A percentile compares a stretch with the other conserved stretches of the same genome.
These are phyloP conservation scores for Leccinum subgranulosum DNA, from an alignment of 768 basidiomycete species.

Conservation along the genomic window DNA sequence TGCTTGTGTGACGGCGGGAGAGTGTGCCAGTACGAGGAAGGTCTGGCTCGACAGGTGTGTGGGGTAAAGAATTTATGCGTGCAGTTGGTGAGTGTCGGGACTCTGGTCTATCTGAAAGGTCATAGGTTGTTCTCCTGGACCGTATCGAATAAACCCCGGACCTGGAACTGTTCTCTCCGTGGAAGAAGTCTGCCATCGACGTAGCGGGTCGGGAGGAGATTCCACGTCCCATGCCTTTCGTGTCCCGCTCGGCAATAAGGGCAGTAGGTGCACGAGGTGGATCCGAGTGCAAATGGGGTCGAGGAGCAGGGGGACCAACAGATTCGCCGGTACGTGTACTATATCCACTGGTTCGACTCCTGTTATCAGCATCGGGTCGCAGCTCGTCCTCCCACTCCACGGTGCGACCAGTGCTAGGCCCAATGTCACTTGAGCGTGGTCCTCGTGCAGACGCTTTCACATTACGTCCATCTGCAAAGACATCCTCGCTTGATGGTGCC, in stretches of 20 bases:
- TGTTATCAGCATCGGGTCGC: conserved; percentile 15
- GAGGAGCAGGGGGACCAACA: conserved; percentile 13
- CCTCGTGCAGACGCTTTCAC: conserved; percentile 13
- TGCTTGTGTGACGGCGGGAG: conserved; percentile 12
- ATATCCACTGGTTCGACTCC: conserved; percentile 23
- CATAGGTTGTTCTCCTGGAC: conserved; percentile 24
- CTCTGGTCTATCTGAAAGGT: conserved; percentile 22
- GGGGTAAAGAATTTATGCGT: conserved; percentile 12
- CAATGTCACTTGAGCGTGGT: conserved; percentile 11
- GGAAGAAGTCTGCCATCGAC: conserved; percentile 52
- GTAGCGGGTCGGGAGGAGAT: conserved; percentile 43
- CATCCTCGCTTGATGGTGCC: conserved; percentile 33
- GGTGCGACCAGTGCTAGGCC: conserved; percentile 5
- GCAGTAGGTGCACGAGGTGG: conserved; percentile 16
- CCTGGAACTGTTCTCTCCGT: conserved; percentile 17
- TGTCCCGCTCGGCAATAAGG: conserved; percentile 19
- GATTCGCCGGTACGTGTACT: conserved; percentile 21
- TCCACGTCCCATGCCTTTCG: conserved; percentile 16
- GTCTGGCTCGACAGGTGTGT: conserved; percentile 17
- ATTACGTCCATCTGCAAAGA: conserved; percentile 31
- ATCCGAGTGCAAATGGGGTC: conserved; percentile 26
- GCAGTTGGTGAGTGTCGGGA: conserved; percentile 15
- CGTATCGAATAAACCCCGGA: conserved; percentile 14
- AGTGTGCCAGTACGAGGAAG: conserved; percentile 8
- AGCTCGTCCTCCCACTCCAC: conserved; percentile 27